phyloP scores from a whole-genome alignment of 1,284 basidiomycete species.

The Irpex sp. region DNA sequence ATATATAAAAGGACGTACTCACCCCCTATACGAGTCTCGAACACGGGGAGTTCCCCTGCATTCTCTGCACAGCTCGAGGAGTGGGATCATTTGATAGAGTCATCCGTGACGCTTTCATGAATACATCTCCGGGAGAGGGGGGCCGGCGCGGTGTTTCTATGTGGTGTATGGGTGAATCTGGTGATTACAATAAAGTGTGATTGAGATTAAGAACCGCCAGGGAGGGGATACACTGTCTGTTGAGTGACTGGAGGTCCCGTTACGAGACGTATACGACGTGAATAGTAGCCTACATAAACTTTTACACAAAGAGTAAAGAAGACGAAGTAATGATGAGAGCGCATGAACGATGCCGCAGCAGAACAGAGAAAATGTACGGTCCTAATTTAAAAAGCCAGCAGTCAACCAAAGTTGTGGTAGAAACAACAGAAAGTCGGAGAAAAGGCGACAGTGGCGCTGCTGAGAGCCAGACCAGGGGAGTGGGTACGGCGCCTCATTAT shows the following conservation, averaged over 20 bases:
- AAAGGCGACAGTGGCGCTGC: constrained; percentile 8
- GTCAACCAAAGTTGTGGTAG: neutral
- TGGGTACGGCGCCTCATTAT: constrained; percentile 9
- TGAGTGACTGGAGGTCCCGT: constrained; percentile 8
- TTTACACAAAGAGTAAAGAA: constrained; percentile 19
- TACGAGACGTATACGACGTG: constrained; percentile 5
- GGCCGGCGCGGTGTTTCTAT: neutral
- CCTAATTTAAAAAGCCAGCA: constrained; percentile 1
- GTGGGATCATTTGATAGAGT: neutral
- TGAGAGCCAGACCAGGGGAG: neutral
- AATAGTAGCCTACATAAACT: constrained; percentile 13
- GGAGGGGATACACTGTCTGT: constrained; percentile 26
- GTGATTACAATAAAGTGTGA: constrained; percentile 8
- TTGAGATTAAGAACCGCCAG: constrained; percentile 31
- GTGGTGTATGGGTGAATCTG: neutral
- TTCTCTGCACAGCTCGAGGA: too few species aligned
- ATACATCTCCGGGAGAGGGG: neutral
- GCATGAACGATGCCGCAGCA: constrained; percentile 2
- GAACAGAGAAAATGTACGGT: constrained; percentile 11
- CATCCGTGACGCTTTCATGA: neutral
- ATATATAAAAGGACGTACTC: neutral
- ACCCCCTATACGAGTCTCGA: neutral
- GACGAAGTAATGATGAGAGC: neutral
- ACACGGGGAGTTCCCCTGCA: too few species aligned
- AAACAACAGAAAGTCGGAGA: neutral